Percentiles rank a stretch among this genome's conserved stretches.
Conservation (phyloP, 371 early-diverging fungal species). For the Zancudomyces culisetae region DNA sequence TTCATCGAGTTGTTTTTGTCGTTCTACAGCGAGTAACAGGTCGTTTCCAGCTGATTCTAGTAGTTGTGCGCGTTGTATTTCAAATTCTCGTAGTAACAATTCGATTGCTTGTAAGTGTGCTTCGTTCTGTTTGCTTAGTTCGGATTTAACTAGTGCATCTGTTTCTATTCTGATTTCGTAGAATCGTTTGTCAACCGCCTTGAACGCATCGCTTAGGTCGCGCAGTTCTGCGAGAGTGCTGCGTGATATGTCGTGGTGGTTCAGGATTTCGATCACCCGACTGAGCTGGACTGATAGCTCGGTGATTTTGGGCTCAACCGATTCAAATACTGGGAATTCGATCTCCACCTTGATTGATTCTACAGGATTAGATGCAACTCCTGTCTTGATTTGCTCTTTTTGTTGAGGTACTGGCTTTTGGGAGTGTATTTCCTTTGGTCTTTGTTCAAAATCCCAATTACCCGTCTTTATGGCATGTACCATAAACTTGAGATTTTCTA, state of each 20-base stretch:
- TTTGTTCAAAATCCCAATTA: constrained; percentile 7
- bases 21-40: neutral
- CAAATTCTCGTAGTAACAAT: constrained; percentile 14
- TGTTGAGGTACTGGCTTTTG: neutral
- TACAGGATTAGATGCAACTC: constrained; percentile 6
- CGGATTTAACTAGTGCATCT: constrained; percentile 11
- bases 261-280: constrained; percentile 11
- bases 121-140: constrained; percentile 20
- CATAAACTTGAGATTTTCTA: constrained; percentile 13
- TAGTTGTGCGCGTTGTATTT: constrained; percentile 8
- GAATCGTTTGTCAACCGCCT: constrained; percentile 15
- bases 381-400: neutral
- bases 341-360: constrained; percentile 13
- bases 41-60: constrained; percentile 4
- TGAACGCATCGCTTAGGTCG: constrained; percentile 17
- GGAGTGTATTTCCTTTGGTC: neutral
- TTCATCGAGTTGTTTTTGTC: constrained; percentile 2
- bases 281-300: constrained; percentile 13
- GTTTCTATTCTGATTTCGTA: constrained; percentile 10
- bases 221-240: constrained; percentile 15
- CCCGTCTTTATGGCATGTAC: constrained; percentile 22
- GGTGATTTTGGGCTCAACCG: constrained; percentile 14
- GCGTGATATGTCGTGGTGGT: constrained; percentile 10
- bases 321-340: constrained; percentile 17
- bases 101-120: constrained; percentile 15